Evolutionary conservation across 805 yeast species (phyloP).

Genomic region (Lachancea quebecensis): DNA sequence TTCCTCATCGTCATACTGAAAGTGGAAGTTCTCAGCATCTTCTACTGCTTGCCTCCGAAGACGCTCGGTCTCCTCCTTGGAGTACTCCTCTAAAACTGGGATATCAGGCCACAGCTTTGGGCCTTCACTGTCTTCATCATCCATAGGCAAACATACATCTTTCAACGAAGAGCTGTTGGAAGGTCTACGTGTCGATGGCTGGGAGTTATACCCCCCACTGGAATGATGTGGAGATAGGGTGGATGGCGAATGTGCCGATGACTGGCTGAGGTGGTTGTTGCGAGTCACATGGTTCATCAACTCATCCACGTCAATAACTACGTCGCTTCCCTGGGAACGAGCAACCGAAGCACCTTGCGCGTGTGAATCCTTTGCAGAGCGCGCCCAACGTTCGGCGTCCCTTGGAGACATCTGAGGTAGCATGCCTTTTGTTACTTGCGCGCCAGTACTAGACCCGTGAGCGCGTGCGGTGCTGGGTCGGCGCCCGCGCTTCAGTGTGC

Average conservation of each 20-base stretch:
- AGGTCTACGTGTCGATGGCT: constrained; percentile 37
- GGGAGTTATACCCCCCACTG: constrained; percentile 33
- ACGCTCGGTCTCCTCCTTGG: constrained; percentile 56
- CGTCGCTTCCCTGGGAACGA: constrained; percentile 16
- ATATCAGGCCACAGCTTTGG: constrained; percentile 74
- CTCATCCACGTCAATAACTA: constrained; percentile 31
- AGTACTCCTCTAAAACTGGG: constrained; percentile 64
- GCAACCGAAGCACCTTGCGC: neutral
- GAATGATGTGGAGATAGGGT: constrained; percentile 7
- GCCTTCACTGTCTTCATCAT: constrained; percentile 34
- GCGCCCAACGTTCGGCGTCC: constrained; percentile 8
- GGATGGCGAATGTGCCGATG: constrained; percentile 2
- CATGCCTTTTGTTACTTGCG: neutral
- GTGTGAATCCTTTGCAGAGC: neutral
- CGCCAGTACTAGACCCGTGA: neutral
- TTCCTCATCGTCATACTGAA: constrained; percentile 31
- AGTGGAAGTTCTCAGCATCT: constrained; percentile 35
- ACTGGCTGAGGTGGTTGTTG: constrained; percentile 2
- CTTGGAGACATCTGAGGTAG: constrained; percentile 2
- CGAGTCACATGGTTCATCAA: constrained; percentile 26
- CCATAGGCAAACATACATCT: constrained; percentile 89
- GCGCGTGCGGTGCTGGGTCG: constrained; percentile 4
- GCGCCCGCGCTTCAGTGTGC: neutral
- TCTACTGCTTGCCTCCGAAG: constrained; percentile 36
- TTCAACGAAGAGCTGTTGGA: constrained; percentile 66